Evolutionary conservation across 768 basidiomycete species (phyloP).

Genomic region (Mycena crocata): DNA sequence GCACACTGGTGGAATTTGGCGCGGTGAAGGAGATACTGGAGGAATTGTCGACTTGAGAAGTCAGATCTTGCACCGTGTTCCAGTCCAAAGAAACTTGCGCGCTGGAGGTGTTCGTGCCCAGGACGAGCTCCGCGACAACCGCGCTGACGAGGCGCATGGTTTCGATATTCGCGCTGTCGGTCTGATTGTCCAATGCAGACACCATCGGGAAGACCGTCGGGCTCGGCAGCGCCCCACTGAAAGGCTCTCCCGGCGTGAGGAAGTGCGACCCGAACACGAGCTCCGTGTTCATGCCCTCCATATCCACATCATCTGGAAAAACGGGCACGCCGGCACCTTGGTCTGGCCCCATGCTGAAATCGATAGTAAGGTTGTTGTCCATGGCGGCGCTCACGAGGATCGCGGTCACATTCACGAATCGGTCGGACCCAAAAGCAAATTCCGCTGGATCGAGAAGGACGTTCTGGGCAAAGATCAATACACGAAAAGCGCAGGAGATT

Average conservation of each 20-base stretch:
- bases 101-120: conserved; percentile 21
- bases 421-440: conserved; percentile 31
- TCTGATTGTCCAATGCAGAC: conserved; percentile 20
- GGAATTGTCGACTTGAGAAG: conserved; percentile 21
- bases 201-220: conserved; percentile 28
- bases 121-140: conserved; percentile 27
- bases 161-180: conserved; percentile 30
- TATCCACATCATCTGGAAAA: conserved; percentile 27
- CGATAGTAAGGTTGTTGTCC: conserved; percentile 30
- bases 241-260: conserved; percentile 16
- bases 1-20: conserved; percentile 29
- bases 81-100: conserved; percentile 28
- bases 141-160: conserved; percentile 27
- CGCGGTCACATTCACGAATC: conserved; percentile 24
- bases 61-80: conserved; percentile 32
- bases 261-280: conserved; percentile 33
- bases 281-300: conserved; percentile 34
- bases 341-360: conserved; percentile 30
- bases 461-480: too few species aligned
- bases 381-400: conserved; percentile 25
- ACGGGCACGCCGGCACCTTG: conserved; percentile 33
- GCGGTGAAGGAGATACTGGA: conserved; percentile 20
- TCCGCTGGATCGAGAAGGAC: conserved; percentile 31
- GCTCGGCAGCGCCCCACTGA: conserved; percentile 20
- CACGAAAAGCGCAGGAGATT: too few species aligned